Conservation (phyloP, 805 yeast genomes). For the Candida pseudofarinosa region DNA sequence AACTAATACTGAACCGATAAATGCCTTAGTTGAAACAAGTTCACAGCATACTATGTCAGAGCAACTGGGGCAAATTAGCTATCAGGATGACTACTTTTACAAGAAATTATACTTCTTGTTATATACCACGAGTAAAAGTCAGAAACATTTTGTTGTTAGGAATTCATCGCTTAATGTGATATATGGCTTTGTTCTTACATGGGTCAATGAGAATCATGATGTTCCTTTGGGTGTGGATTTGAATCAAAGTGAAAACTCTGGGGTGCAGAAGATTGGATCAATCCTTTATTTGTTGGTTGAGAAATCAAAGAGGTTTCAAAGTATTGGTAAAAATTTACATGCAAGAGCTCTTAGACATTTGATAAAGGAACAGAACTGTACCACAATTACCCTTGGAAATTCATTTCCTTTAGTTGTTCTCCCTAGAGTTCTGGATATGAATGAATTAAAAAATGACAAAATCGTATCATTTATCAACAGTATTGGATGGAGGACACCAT, state of each 20-base stretch:
- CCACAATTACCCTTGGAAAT: slow-evolving; percentile 38
- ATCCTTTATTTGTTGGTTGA: slow-evolving; percentile 49
- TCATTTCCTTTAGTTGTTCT: slow-evolving; percentile 45
- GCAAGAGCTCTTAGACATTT: slow-evolving; percentile 50
- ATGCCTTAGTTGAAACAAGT: slow-evolving; percentile 10
- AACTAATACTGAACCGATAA: slow-evolving; percentile 25
- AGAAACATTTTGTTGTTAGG: slow-evolving; percentile 51
- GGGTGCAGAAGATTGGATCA: slow-evolving; percentile 30
- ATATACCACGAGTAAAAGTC: slow-evolving; percentile 23
- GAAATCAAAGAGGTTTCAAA: slow-evolving; percentile 49
- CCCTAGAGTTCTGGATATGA: slow-evolving; percentile 20
- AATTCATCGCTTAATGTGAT: slow-evolving; percentile 52
- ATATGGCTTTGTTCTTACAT: slow-evolving; percentile 52
- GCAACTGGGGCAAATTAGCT: slow-evolving; percentile 13
- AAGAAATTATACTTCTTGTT: slow-evolving; percentile 28
- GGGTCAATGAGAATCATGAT: slow-evolving; percentile 37
- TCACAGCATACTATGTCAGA: not conserved
- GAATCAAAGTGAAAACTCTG: slow-evolving; percentile 4
- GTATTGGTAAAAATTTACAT: slow-evolving; percentile 53
- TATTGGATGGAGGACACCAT: slow-evolving; percentile 38
- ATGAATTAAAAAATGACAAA: slow-evolving; percentile 15
- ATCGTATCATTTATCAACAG: slow-evolving; percentile 30
- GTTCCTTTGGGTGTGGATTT: slow-evolving; percentile 10
- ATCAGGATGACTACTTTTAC: slow-evolving; percentile 25
- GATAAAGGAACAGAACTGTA: slow-evolving; percentile 39